Evolutionary conservation across 345 rosid species (phyloP), one percentile per base, ranked within the genome.

Genomic region (Sisymbrium altissimum): DNA sequence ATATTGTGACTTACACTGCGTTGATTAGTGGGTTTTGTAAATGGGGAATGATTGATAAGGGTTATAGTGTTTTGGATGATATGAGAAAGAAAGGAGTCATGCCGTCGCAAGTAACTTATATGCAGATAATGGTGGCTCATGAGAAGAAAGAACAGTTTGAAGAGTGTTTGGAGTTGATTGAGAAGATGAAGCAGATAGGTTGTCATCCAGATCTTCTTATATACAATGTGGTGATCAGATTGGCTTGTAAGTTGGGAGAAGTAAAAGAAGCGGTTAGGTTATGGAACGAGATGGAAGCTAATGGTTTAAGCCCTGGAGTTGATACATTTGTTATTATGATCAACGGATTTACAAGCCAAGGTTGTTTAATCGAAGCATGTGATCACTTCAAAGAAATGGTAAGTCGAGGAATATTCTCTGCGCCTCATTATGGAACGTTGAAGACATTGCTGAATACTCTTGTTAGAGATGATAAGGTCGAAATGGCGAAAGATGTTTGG

Each of bases 401-500:
- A 23, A 88, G 78, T 57, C 81, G 93, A 80, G 97, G 98, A 38
- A 85, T 91, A 64, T 81, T 91, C 62, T 80, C 83, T 36, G 82
- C 84, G 49, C 95, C 96, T 56, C 96, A 89, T 4, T 94, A 94
- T 59, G 98, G 97, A 70, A 75, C 76, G 13, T 66, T 94, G 75
- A 94, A 94, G 84, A 83, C 73, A 25, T 74, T 94, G 61, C 73
- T 91, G 54, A 94, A 94, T 79, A 68, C 83, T 61, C 78, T 94
- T 60, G 70, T 94, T 61, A 86, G 98, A 84, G 97, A 76, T 11
- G 90, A 77, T 33, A 94, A 87, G 79, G 79, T 91, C 45, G 95
- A 89, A 73, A 73, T 87, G 85, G 97, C 93, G 7, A 91, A 89
- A 80, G 96, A 91, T 81, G 82, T 88, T 11, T 94, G 97, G 98